Evolutionary conservation across 2,329 filamentous ascomycete genomes (phyloP), one percentile per base, ranked within the genome.

Genomic region (Hypoxylon sp.): DNA sequence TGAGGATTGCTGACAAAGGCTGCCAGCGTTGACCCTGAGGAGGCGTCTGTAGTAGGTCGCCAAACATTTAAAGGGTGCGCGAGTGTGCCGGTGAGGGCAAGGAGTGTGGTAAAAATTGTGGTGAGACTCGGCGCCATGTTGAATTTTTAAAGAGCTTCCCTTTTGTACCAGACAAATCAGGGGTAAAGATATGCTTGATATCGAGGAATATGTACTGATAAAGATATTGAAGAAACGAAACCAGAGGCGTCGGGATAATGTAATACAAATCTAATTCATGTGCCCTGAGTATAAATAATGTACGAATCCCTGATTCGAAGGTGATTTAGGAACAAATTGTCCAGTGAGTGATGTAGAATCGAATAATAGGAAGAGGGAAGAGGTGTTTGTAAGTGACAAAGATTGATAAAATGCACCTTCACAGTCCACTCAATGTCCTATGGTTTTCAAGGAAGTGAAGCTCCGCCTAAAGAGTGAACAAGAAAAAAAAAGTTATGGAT

Each of bases 1-100:
- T 83, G 78, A 2, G 82, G 76, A 75, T 89, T 90, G 73, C 79
- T 78, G 73, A 90, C 78, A 71, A 84, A 83, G 13, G 86, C 74
- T 39, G 81, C 81, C 33, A 84, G 69, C 61, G 79, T 78, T 60
- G 61, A 47, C 1, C 19, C 52, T 3, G 39, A 17, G 17, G 39
- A 10, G 39, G 68, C 39, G 14, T 63, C 61, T 14, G 67, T 47
- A 3, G 64, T 46, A 73, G 70, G 51, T 74, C 71, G 62, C 72
- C 72, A 53, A 70, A 63, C 59, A 53, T 68, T 71, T 22, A 77
- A 24, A 26, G 77, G 76, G 14, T 50, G 59, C 14, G 73, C 76
- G 39, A 75, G 48, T 29, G 74, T 55, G 37, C 74, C 70, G 10
- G 76, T 68, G 13, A 77, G 70, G 29, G 76, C 75, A 8, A 78